phyloP scores from a whole-genome alignment of 352 stramenopile genomes.

The Globisporangium parvum region DNA sequence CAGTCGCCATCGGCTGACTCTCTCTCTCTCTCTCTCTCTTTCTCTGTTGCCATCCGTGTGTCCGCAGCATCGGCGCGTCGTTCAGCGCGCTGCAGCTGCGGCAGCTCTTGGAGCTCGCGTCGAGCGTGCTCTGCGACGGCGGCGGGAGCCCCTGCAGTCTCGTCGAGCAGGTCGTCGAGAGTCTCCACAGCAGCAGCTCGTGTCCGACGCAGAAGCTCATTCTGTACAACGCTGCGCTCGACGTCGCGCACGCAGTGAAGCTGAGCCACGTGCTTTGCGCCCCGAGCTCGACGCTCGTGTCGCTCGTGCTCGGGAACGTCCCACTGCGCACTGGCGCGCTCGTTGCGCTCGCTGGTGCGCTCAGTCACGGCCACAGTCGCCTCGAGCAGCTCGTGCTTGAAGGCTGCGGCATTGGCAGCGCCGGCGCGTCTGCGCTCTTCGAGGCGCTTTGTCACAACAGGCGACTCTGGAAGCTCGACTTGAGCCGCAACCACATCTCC shows the following conservation, averaged over 20 bases:
- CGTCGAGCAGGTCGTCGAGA: slow-evolving; percentile 48
- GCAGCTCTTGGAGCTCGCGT: slow-evolving; percentile 49
- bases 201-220: slow-evolving; percentile 59
- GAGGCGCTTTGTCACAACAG: slow-evolving; percentile 41
- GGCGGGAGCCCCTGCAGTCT: slow-evolving; percentile 21
- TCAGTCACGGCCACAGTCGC: slow-evolving; percentile 40
- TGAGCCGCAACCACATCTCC: slow-evolving; percentile 59
- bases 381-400: slow-evolving; percentile 73
- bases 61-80: slow-evolving; percentile 21
- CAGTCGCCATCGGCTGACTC: not conserved
- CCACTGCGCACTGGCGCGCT: slow-evolving; percentile 27
- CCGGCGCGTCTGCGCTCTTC: slow-evolving; percentile 35
- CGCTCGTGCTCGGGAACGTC: slow-evolving; percentile 61
- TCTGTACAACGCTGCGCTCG: slow-evolving; percentile 56
- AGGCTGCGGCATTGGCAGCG: slow-evolving; percentile 46
- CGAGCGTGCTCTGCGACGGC: slow-evolving; percentile 54
- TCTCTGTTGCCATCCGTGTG: not conserved
- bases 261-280: slow-evolving; percentile 32
- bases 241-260: slow-evolving; percentile 19
- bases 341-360: slow-evolving; percentile 33
- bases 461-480: slow-evolving; percentile 65
- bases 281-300: slow-evolving; percentile 29
- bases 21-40: not conserved
- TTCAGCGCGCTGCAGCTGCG: slow-evolving; percentile 41
- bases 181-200: slow-evolving; percentile 22